These are phyloP conservation scores for Populus deltoides DNA, from an alignment of 345 rosid species.

Conservation along the genomic window DNA sequence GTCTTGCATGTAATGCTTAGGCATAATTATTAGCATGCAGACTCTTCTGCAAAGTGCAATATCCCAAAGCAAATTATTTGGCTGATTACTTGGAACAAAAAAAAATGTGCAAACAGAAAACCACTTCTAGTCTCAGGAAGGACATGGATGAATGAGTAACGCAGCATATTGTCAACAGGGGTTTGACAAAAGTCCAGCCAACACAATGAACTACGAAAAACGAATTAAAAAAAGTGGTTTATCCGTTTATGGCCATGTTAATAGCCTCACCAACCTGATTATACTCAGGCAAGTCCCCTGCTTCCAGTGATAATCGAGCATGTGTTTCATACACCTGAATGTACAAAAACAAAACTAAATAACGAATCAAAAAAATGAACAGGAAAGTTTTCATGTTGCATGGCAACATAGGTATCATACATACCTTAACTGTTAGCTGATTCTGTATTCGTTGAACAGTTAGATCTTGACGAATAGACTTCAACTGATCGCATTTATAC, in stretches of 20 bases:
- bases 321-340: constrained; percentile 97
- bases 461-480: constrained; percentile 97
- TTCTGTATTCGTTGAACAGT: constrained; percentile 90
- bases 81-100: neutral
- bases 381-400: neutral
- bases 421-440: constrained; percentile 83
- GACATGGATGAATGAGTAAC: neutral
- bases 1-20: neutral
- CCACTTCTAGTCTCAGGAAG: neutral
- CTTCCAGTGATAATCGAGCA: constrained; percentile 94
- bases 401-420: neutral
- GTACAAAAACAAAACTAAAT: neutral
- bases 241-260: neutral
- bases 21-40: neutral
- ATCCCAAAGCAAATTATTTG: neutral
- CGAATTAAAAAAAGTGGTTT: neutral
- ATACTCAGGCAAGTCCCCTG: constrained; percentile 86
- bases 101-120: neutral
- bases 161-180: neutral
- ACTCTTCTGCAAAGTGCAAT: neutral
- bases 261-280: constrained; percentile 68
- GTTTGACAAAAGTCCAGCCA: neutral
- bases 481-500: constrained; percentile 92
- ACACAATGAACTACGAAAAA: neutral
- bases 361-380: neutral